Evolutionary conservation across 1,284 basidiomycete genomes (phyloP).

Genomic region (Boletus semigastroideus): DNA sequence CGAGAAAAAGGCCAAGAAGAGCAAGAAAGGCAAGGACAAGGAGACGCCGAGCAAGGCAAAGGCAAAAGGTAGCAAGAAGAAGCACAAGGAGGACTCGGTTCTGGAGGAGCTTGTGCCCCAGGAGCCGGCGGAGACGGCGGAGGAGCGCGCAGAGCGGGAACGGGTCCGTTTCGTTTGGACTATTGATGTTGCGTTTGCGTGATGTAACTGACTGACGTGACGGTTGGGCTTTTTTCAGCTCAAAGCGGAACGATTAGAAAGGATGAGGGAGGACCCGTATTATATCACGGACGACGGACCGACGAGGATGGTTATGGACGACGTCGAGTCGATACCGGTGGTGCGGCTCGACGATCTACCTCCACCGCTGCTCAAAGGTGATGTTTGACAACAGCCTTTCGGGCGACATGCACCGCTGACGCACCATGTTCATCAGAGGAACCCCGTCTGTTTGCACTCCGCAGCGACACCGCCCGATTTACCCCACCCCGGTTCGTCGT

Average conservation of each 20-base stretch:
- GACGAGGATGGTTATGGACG: conserved; percentile 45
- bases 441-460: conserved; percentile 42
- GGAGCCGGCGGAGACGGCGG: conserved; percentile 50
- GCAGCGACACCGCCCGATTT: conserved; percentile 33
- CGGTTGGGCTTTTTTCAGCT: conserved; percentile 46
- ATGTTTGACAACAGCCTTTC: conserved; percentile 7
- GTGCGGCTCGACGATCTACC: conserved; percentile 75
- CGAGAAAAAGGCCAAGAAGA: conserved; percentile 39
- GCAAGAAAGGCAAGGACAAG: conserved; percentile 54
- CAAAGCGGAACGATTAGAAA: conserved; percentile 70
- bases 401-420: conserved; percentile 3
- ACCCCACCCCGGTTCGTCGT: conserved; percentile 50
- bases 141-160: conserved; percentile 58
- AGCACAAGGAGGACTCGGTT: conserved; percentile 34
- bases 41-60: conserved; percentile 33
- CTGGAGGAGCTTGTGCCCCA: conserved; percentile 27
- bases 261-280: conserved; percentile 82
- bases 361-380: conserved; percentile 36
- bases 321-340: conserved; percentile 84
- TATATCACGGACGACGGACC: conserved; percentile 73
- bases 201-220: not conserved
- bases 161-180: conserved; percentile 42
- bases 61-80: conserved; percentile 34
- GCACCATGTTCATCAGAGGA: conserved; percentile 27
- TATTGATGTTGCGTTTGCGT: not conserved